Evolutionary conservation across 371 early-diverging fungal genomes (phyloP), one percentile per base, ranked within the genome.

Genomic region (Parasitella parasitica): DNA sequence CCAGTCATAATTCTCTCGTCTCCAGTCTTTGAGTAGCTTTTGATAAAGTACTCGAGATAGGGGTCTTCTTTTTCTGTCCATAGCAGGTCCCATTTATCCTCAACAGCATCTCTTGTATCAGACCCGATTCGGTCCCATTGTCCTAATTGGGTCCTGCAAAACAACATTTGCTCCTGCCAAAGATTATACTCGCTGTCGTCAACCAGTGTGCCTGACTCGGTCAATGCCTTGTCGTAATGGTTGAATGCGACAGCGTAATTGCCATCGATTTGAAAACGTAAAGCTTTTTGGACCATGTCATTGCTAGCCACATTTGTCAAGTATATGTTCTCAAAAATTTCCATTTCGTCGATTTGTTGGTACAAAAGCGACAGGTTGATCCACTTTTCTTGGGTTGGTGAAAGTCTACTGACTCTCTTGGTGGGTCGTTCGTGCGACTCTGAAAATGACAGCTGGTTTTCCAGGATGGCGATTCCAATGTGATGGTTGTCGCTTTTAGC

Each of bases 61-160:
- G 80, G 76, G 39, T 75, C 71, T 58, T 72, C 71, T 18, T 78
- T 75, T 11, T 80, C 76, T 12, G 77, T 70, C 90, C 90, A 91
- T 4, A 88, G 41, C 4, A 51, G 51, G 0, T 68, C 61, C 7
- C 71, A 62, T 32, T 85, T 60, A 16, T 71, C 65, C 0, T 82
- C 77, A 43, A 87, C 37, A 37, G 77, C 80, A 6, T 66, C 58
- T 43, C 72, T 61, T 13, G 85, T 74, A 56, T 70, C 68, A 1
- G 57, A 64, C 16, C 79, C 80, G 16, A 91, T 71, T 12, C 69
- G 70, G 16, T 85, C 85, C 90, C 91, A 91, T 48, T 85, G 75
- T 1, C 83, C 82, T 28, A 91, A 69, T 34, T 86, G 79, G 26
- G 84, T 85, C 59, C 85, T 67, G 57, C 89, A 90, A 34, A 78